These are phyloP conservation scores for Clonostachys byssicola DNA, from an alignment of 2,329 filamentous ascomycete species.

Conservation along the genomic window DNA sequence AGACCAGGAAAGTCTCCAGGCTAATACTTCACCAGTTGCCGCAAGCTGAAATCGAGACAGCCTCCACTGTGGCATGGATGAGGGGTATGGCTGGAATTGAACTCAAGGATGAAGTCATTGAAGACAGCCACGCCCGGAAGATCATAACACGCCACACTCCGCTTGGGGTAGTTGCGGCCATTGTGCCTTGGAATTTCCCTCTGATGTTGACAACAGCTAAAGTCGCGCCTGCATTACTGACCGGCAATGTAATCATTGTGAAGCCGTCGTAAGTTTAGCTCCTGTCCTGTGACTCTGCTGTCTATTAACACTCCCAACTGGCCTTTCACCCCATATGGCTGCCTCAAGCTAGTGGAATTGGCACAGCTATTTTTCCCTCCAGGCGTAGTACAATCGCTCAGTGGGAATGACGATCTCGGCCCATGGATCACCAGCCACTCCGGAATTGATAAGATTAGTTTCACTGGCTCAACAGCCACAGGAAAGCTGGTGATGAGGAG, in stretches of 20 bases:
- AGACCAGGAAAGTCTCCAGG: too few relatives aligned
- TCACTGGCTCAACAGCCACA: constrained; percentile 56
- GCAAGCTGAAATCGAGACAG: background rate
- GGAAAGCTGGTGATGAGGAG: constrained; percentile 47
- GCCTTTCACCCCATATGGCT: constrained; percentile 54
- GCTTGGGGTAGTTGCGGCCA: constrained; percentile 52
- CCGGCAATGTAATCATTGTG: constrained; percentile 50
- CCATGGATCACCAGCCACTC: constrained; percentile 51
- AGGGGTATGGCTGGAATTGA: constrained; percentile 17
- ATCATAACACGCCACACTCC: constrained; percentile 19
- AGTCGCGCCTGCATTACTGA: constrained; percentile 50
- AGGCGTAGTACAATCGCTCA: constrained; percentile 55
- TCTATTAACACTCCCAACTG: too few relatives aligned
- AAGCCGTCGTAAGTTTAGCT: too few relatives aligned
- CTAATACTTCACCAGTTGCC: too few relatives aligned
- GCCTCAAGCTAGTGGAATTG: constrained; percentile 57
- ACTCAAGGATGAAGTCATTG: constrained; percentile 7
- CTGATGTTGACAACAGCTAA: constrained; percentile 48
- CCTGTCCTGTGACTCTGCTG: too few relatives aligned
- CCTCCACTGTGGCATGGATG: constrained; percentile 9
- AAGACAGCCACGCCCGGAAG: constrained; percentile 19
- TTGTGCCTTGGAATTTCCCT: constrained; percentile 57
- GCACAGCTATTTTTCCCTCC: constrained; percentile 47
- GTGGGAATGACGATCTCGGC: constrained; percentile 57
- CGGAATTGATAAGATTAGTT: constrained; percentile 55